Evolutionary conservation across 495 filamentous ascomycete genomes (phyloP), one percentile per base, ranked within the genome.

Genomic region (Penicillium manginii): DNA sequence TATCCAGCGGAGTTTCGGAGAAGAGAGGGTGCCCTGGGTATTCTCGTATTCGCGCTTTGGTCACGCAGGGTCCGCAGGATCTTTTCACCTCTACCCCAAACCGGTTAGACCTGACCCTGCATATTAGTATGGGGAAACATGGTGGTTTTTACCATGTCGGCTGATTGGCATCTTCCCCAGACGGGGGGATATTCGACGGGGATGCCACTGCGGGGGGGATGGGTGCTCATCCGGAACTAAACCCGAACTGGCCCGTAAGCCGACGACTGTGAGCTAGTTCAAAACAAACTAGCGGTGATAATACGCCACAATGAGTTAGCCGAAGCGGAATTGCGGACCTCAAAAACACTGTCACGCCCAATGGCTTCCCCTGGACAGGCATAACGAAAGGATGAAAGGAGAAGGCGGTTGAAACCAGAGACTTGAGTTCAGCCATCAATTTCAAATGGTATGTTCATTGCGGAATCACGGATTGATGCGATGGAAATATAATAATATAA

Each of bases 1-100:
- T 37, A 58, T 31, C 26, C 49, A 37, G 56, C 56, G 56, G 56
- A 58, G 26, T 58, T 23, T 53, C 56, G 56, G 56, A 33, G 29
- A 11, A 23, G 17, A 35, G 26, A 9, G 40, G 42, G 56, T 18
- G 35, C 35, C 4, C 5, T n/a, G 35, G 15, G 0, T 39, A n/a
- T n/a, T 39, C 35, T 39, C 35, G 35, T 39, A 39, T 39, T 39
- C 9, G 12, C 35, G 35, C 35, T 14, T 39, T 39, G 35, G 35
- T 39, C 35, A 14, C 35, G 35, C 9, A 39, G 35, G 35, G 35
- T n/a, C 10, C 35, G 4, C 35, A 10, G 10, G 35, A 39, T 9
- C 35, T 39, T 39, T 39, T 39, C 15, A n/a, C 35, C 35, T 39
- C 15, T 39, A 39, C 35, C 35, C 35, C 15, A n/a, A n/a, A 39